Conservation (phyloP, 257 asterid species). For the Sherardia arvensis region DNA sequence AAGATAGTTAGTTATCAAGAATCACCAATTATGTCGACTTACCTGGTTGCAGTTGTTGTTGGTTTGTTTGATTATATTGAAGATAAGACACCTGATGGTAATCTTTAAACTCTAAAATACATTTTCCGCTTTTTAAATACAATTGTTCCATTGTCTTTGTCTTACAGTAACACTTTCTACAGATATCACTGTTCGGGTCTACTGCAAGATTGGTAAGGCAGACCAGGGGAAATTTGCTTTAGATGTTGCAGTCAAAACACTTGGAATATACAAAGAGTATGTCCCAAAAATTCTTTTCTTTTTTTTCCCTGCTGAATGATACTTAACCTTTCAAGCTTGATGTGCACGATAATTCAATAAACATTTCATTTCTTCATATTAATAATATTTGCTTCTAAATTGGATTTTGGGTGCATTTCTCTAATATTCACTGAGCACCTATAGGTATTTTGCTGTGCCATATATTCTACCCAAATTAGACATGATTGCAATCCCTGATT, state of each 20-base stretch:
- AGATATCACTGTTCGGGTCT: constrained; percentile 80
- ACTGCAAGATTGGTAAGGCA: constrained; percentile 79
- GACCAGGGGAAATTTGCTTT: constrained; percentile 83
- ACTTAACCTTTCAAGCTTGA: not conserved
- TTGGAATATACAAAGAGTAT: constrained; percentile 77
- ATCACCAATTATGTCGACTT: constrained; percentile 95
- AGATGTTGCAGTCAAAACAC: constrained; percentile 90
- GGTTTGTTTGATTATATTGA: constrained; percentile 91
- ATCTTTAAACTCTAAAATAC: not conserved
- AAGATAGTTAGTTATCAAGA: constrained; percentile 77
- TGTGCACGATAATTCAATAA: not conserved
- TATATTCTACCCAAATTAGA: constrained; percentile 90
- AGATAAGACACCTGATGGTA: constrained; percentile 90
- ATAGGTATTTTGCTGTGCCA: constrained; percentile 82
- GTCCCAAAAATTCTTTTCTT: not conserved
- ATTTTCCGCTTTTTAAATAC: constrained; percentile 4
- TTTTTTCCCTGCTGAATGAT: not conserved
- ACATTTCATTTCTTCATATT: not conserved
- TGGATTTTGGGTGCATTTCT: not conserved
- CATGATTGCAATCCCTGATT: constrained; percentile 97
- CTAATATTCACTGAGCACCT: not conserved
- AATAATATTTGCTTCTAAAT: not conserved
- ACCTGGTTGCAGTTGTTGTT: constrained; percentile 92
- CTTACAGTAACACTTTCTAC: constrained; percentile 14
- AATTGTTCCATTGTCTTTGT: constrained; percentile 2